Evolutionary conservation across 768 basidiomycete genomes (phyloP).

Genomic region (Flagelloscypha sp.): DNA sequence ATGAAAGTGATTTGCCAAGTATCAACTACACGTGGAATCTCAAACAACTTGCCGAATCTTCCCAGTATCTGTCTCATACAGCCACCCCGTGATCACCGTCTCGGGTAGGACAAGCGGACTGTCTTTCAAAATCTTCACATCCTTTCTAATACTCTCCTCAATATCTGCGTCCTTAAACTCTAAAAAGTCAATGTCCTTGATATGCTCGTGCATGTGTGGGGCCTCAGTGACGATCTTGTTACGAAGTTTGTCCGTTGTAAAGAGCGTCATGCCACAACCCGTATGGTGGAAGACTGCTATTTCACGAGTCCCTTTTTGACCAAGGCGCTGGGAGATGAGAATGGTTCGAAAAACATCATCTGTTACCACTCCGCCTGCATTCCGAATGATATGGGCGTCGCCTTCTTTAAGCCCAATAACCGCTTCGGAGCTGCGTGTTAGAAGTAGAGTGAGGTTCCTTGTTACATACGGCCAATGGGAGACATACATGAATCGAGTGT

Average conservation of each 20-base stretch:
- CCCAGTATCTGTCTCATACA: constrained; percentile 44
- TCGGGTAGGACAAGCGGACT: constrained; percentile 31
- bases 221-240: constrained; percentile 37
- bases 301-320: constrained; percentile 62
- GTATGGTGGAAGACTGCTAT: constrained; percentile 66
- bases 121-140: constrained; percentile 35
- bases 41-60: too few species aligned
- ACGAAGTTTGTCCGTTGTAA: constrained; percentile 43
- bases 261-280: constrained; percentile 65
- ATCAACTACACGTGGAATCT: too few species aligned
- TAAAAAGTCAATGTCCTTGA: constrained; percentile 46
- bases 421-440: constrained; percentile 37
- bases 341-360: constrained; percentile 59
- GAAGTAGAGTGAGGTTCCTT: constrained; percentile 10
- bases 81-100: constrained; percentile 39
- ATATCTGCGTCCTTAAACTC: constrained; percentile 36
- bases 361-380: constrained; percentile 40
- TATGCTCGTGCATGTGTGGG: constrained; percentile 22
- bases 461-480: neutral
- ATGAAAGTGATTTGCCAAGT: too few species aligned
- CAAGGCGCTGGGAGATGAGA: constrained; percentile 64
- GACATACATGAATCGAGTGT: constrained; percentile 40
- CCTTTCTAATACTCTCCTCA: constrained; percentile 42
- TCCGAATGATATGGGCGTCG: constrained; percentile 67
- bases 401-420: constrained; percentile 54